Conservation (phyloP, 202 grass and related monocot species). For the Eragrostis tef region DNA sequence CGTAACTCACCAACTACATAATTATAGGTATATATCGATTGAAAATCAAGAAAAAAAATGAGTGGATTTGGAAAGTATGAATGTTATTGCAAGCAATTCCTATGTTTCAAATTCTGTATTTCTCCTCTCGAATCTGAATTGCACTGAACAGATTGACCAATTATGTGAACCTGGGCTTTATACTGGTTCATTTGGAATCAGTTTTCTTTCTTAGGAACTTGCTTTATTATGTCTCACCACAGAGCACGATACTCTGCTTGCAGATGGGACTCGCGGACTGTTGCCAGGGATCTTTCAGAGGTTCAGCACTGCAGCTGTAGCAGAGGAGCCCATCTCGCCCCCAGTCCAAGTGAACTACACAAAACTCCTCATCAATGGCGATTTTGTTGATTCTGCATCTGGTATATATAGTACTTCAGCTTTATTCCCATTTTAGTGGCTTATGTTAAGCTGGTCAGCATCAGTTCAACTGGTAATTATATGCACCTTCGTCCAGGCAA, state of each 20-base stretch:
- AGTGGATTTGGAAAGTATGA: background rate
- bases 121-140: background rate
- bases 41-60: background rate
- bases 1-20: background rate
- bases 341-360: conserved; percentile 75
- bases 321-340: conserved; percentile 76
- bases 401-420: conserved; percentile 60
- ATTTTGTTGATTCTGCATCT: conserved; percentile 84
- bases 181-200: background rate
- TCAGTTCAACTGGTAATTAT: background rate
- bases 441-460: background rate
- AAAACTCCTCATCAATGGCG: conserved; percentile 86
- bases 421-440: background rate
- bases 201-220: background rate
- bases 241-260: conserved; percentile 31
- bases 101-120: background rate
- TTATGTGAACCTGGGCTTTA: background rate
- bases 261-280: conserved; percentile 57
- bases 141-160: background rate
- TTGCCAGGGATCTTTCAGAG: conserved; percentile 64
- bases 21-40: background rate
- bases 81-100: background rate
- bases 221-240: background rate
- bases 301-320: conserved; percentile 70
- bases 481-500: conserved; percentile 59